Base-by-base conservation (phyloP, 176 grass and related monocot species). In the Avena sativa region DNA sequence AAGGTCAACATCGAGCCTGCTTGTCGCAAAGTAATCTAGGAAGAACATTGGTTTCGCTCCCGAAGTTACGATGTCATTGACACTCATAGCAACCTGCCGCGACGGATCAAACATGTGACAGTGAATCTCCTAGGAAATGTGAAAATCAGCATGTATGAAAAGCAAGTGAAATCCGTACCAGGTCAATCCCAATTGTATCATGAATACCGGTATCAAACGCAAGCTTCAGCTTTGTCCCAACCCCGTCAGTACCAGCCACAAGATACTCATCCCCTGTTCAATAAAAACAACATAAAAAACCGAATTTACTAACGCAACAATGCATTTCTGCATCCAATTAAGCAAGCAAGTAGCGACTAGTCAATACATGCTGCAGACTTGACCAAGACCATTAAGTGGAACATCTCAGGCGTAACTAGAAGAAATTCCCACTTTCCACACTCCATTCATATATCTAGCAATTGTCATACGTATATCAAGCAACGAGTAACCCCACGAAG, bases 191-290 rank as follows among this genome's bases (percentile, higher is more conserved):
- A 69, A 99, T 99, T 0, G 97, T 99, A 59, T 99, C 92, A 87
- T 99, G 97, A 74, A 93, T 96, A 69, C 88, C 97, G n/a, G 97
- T 92, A 71, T 99, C 97, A 84, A 99, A 96, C 4, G 97, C 97
- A 83, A 99, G 92, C 80, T 99, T 99, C 34, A 99, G 83, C 89
- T 99, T 96, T 12, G 94, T 99, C 59, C 97, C 97, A 23, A 99
- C 97, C 19, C 97, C 97, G 19, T 99, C 97, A 0, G 92, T 99
- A 1, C 97, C 92, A 71, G 87, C 92, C 47, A 99, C 97, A 75
- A 99, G 92, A 19, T 90, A 99, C 19, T 89, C 77, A 59, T 94
- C 94, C 38, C 92, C 97, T 96, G 90, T 73, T 62, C 51, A 63
- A 84, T 2, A 68, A 9, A 80, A 74, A 20, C 12, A 86, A 30